A percentile compares a stretch with the other conserved stretches of the same genome.
Evolutionary conservation across 768 basidiomycete species (phyloP).

Genomic region (Pisolithus microcarpus): DNA sequence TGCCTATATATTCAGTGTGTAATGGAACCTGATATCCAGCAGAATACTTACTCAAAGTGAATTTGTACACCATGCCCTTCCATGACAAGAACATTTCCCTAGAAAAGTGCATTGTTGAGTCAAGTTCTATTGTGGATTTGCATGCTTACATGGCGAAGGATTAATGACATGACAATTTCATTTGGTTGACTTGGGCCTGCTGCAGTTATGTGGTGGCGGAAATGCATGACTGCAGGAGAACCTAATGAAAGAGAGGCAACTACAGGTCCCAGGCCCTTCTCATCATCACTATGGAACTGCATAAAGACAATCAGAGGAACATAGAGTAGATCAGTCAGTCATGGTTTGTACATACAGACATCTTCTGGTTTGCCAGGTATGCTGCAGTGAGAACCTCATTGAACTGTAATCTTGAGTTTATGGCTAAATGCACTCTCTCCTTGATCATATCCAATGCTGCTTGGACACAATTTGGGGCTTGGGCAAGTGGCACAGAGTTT

Average conservation of each 20-base stretch:
- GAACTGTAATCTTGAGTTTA: constrained; percentile 39
- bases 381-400: constrained; percentile 79
- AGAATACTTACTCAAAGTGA: constrained; percentile 54
- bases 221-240: constrained; percentile 74
- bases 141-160: constrained; percentile 56
- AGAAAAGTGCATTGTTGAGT: constrained; percentile 2
- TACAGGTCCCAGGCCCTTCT: constrained; percentile 62
- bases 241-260: constrained; percentile 76
- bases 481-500: constrained; percentile 60
- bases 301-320: constrained; percentile 4
- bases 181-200: constrained; percentile 22
- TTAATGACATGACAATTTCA: constrained; percentile 42
- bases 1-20: constrained; percentile 41
- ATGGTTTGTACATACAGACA: constrained; percentile 50
- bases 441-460: constrained; percentile 55
- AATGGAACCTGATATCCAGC: not conserved
- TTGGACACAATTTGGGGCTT: constrained; percentile 52
- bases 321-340: not conserved
- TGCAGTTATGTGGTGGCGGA: constrained; percentile 43
- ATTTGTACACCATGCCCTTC: constrained; percentile 62
- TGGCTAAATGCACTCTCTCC: constrained; percentile 41
- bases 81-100: constrained; percentile 80
- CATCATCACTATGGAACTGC: constrained; percentile 77
- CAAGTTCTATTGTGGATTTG: not conserved
- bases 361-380: constrained; percentile 80